phyloP scores from a whole-genome alignment of 2,329 filamentous ascomycete genomes.

The Ophiostoma perfectum region DNA sequence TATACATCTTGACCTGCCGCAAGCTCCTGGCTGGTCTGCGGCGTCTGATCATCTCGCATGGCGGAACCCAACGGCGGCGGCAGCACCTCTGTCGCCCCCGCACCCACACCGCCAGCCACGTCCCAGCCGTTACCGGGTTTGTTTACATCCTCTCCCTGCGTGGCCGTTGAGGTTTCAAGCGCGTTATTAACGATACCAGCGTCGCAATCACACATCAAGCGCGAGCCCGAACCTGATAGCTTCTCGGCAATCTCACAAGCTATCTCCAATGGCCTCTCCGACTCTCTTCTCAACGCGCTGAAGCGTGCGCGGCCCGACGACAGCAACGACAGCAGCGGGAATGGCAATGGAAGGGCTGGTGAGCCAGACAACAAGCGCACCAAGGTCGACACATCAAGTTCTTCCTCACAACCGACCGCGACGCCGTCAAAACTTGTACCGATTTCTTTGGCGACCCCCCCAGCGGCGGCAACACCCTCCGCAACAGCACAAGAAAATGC shows the following conservation, averaged over 20 bases:
- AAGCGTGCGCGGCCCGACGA: constrained; percentile 30
- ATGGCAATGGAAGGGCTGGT: background rate
- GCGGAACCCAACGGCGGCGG: constrained; percentile 21
- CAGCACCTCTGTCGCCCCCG: constrained; percentile 16
- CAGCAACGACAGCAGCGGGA: constrained; percentile 8
- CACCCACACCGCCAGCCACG: constrained; percentile 12
- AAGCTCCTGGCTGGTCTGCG: background rate
- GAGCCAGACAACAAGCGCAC: constrained; percentile 27
- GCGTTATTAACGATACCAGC: background rate
- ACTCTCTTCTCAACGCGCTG: constrained; percentile 23
- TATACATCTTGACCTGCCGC: background rate
- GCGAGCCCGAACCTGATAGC: constrained; percentile 10
- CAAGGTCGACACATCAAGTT: constrained; percentile 26
- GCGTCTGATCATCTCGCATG: constrained; percentile 15
- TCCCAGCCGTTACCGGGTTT: background rate
- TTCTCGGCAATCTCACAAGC: constrained; percentile 10
- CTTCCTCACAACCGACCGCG: background rate
- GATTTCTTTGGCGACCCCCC: constrained; percentile 3
- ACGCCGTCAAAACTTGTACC: background rate
- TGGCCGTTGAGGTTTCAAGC: background rate
- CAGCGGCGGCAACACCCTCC: background rate
- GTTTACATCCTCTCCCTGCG: background rate
- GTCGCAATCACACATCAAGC: constrained; percentile 13
- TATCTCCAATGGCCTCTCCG: constrained; percentile 18
- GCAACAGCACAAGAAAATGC: background rate